phyloP scores from a whole-genome alignment of 2,329 filamentous ascomycete genomes.

The Cytospora piceicola region DNA sequence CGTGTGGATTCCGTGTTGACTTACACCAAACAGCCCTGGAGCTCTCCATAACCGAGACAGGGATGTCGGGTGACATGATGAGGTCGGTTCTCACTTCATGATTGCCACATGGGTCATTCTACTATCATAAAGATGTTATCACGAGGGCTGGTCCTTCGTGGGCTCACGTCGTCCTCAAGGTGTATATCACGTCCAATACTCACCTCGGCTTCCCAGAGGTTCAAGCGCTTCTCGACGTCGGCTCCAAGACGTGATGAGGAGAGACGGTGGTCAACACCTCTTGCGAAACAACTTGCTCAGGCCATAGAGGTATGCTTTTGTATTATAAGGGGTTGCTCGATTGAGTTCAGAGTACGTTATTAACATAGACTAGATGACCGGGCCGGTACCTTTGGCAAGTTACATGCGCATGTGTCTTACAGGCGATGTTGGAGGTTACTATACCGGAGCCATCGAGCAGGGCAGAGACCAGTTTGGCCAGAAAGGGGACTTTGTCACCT shows the following conservation, averaged over 20 bases:
- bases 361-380: conserved; percentile 61
- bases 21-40: neutral
- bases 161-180: conserved; percentile 18
- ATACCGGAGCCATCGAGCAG: conserved; percentile 72
- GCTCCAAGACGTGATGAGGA: conserved; percentile 37
- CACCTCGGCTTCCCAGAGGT: conserved; percentile 15
- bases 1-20: neutral
- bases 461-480: conserved; percentile 87
- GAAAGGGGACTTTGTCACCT: conserved; percentile 94
- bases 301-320: conserved; percentile 75
- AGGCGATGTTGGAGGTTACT: conserved; percentile 88
- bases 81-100: neutral
- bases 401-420: conserved; percentile 99
- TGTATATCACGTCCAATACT: conserved; percentile 11
- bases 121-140: conserved; percentile 25
- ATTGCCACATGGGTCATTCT: neutral
- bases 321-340: too few relatives aligned
- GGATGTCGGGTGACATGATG: conserved; percentile 5
- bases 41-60: conserved; percentile 10
- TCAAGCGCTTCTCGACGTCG: conserved; percentile 23
- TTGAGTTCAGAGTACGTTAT: conserved; percentile 4
- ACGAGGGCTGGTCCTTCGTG: conserved; percentile 19
- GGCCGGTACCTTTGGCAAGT: conserved; percentile 86
- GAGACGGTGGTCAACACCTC: conserved; percentile 85
- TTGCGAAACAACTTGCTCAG: conserved; percentile 84